Percentiles rank a stretch among this genome's conserved stretches.
Evolutionary conservation across 208 protist species (phyloP).

Genomic region (Balamuthia mandrillaris): DNA sequence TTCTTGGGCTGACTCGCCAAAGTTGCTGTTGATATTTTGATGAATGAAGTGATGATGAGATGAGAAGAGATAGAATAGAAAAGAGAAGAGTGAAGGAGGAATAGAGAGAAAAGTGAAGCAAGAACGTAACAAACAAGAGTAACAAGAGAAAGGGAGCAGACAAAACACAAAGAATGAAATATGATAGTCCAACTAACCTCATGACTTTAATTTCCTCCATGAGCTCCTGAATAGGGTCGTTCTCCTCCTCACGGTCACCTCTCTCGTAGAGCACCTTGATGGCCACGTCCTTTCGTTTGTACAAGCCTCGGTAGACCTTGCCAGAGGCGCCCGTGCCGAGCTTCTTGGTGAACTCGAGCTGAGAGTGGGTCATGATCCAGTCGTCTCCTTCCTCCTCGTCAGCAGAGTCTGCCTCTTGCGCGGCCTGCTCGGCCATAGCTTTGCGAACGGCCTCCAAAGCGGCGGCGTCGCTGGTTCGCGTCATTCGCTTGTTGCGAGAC

Average conservation of each 20-base stretch:
- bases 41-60: too few relatives aligned
- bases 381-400: not conserved
- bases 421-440: too few relatives aligned
- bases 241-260: not conserved
- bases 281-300: conserved; percentile 53
- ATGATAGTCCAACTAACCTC: too few relatives aligned
- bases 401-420: too few relatives aligned
- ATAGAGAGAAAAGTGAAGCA: too few relatives aligned
- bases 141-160: too few relatives aligned
- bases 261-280: conserved; percentile 55
- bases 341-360: conserved; percentile 52
- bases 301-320: conserved; percentile 46
- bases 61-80: not conserved
- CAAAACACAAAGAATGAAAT: too few relatives aligned
- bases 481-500: too few relatives aligned
- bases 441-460: too few relatives aligned
- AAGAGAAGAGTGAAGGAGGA: not conserved
- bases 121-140: too few relatives aligned
- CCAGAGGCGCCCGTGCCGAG: conserved; percentile 48
- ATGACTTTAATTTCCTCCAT: conserved; percentile 63
- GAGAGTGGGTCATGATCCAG: conserved; percentile 37
- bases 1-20: not conserved
- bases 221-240: conserved; percentile 48
- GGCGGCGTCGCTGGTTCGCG: too few relatives aligned
- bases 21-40: not conserved